Evolutionary conservation across 352 stramenopile species (phyloP), one percentile per base, ranked within the genome.

Genomic region (Phytophthora agathidicida): DNA sequence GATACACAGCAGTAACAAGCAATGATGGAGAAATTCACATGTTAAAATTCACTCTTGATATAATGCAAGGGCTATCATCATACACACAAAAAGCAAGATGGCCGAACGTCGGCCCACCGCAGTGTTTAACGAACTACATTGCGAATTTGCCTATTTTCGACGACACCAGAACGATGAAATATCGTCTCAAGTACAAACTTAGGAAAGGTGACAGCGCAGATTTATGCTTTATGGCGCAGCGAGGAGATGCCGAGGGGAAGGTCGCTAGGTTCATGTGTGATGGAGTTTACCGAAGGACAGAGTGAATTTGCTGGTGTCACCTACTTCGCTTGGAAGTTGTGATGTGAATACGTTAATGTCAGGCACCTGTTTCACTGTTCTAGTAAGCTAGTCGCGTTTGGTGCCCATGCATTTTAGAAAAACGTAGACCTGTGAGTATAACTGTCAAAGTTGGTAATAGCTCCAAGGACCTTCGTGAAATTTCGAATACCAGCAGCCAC

Each of bases 91-190:
- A n/a, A n/a, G n/a, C n/a, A n/a, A n/a, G n/a, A n/a, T n/a, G n/a
- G n/a, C n/a, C n/a, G n/a, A n/a, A n/a, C n/a, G n/a, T n/a, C n/a
- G n/a, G n/a, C n/a, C n/a, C n/a, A n/a, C n/a, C n/a, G n/a, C n/a
- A n/a, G n/a, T n/a, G n/a, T n/a, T n/a, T n/a, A n/a, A n/a, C n/a
- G n/a, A n/a, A n/a, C n/a, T n/a, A n/a, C n/a, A n/a, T n/a, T n/a
- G n/a, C n/a, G n/a, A n/a, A n/a, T n/a, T n/a, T n/a, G n/a, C n/a
- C n/a, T n/a, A n/a, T n/a, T n/a, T n/a, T n/a, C n/a, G n/a, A n/a
- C n/a, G n/a, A n/a, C n/a, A n/a, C n/a, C n/a, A n/a, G n/a, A n/a
- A 59, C 52, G 0, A 45, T 64, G 26, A 77, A 73, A 24, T 77
- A 71, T 33, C 27, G 35, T 5, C 11, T 54, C 0, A 65, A 65